These are phyloP conservation scores for Maudiozyma bulderi DNA, from an alignment of 805 yeast genomes.

Conservation along the genomic window DNA sequence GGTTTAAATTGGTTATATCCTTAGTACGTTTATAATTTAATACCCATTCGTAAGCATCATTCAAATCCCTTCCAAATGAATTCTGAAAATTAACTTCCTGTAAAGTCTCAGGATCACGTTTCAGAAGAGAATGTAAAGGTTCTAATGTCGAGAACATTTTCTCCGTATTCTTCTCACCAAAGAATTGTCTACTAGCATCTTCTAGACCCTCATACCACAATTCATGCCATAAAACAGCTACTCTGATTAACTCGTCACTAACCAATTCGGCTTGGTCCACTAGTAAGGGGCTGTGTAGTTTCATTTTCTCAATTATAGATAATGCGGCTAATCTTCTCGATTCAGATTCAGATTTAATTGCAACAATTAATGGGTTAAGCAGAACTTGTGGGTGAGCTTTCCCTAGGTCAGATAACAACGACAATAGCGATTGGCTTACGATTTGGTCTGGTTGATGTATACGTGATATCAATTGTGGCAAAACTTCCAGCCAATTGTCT, in stretches of 20 bases:
- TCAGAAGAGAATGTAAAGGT: constrained; percentile 74
- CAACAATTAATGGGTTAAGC: constrained; percentile 87
- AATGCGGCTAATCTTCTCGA: constrained; percentile 81
- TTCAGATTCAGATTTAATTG: constrained; percentile 81
- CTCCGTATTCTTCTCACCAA: constrained; percentile 89
- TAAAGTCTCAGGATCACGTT: constrained; percentile 79
- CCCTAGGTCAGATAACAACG: constrained; percentile 73
- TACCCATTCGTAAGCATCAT: constrained; percentile 89
- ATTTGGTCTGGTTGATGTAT: constrained; percentile 85
- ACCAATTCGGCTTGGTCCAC: constrained; percentile 87
- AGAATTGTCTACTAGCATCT: constrained; percentile 84
- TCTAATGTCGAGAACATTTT: constrained; percentile 85
- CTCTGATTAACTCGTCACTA: constrained; percentile 80
- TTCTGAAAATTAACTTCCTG: constrained; percentile 82
- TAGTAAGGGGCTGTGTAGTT: constrained; percentile 67
- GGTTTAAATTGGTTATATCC: constrained; percentile 78
- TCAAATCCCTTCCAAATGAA: constrained; percentile 81
- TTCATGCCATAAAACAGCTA: constrained; percentile 93
- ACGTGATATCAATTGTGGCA: constrained; percentile 88
- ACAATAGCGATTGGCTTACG: constrained; percentile 70
- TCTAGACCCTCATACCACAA: constrained; percentile 94
- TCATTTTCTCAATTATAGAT: constrained; percentile 80
- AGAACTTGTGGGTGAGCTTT: constrained; percentile 93
- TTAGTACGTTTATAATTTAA: constrained; percentile 72
- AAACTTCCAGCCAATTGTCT: constrained; percentile 87